Evolutionary conservation across 805 yeast species (phyloP), one percentile per base, ranked within the genome.

Genomic region (Candida montana): DNA sequence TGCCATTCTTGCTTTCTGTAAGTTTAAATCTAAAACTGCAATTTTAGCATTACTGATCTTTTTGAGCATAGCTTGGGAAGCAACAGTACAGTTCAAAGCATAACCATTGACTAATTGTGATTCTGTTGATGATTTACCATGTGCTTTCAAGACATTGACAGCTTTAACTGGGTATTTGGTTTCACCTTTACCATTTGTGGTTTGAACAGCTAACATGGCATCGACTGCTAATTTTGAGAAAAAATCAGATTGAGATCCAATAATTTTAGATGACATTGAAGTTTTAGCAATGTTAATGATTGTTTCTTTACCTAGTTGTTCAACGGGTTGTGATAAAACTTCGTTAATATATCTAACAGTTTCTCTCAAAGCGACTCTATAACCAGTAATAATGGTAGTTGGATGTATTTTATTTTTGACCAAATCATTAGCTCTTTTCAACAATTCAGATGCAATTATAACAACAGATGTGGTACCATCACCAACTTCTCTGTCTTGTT

Each of bases 391-490:
- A 54, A 95, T 90, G 9, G 99, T 93, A 2, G 99, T 93, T 35
- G 99, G 99, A 65, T 95, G 99, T 49, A 95, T 84, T 61, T 88
- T 87, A 67, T 87, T 87, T 59, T 83, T 84, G 37, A 93, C 97
- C 50, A 93, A 71, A 54, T 90, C 96, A 64, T 89, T 88, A 31
- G 99, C 99, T 50, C 96, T 77, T 57, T 85, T 85, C 57, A 93
- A 72, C 42, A 93, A 69, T 66, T 93, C 99, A 28, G 95, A 76
- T 19, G 99, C 98, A 60, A 95, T 82, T 48, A 93, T 89, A 31
- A 93, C 99, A 38, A 93, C 99, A 13, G 96, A 85, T 0, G 99
- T 93, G 33, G 99, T 90, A 53, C 98, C 98, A 59, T 90, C 98
- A 47, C 97, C 99, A 40, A 93, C 96, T 67, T 93, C 99, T 57